These are phyloP conservation scores for Talaromyces funiculosus DNA, from an alignment of 2,329 filamentous ascomycete species.

Conservation along the genomic window DNA sequence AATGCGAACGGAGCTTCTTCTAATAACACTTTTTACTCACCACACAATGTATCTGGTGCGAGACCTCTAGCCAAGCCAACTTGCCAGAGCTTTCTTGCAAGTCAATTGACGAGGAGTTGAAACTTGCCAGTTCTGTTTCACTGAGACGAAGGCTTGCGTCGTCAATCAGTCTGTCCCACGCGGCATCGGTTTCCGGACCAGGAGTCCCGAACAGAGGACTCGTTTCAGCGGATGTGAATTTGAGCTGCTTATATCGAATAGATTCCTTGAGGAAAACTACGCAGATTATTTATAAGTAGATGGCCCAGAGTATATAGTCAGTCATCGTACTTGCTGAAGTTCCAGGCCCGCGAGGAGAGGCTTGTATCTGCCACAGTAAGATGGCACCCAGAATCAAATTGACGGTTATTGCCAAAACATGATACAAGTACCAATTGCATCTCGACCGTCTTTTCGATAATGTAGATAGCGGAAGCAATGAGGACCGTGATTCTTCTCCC, in stretches of 20 bases:
- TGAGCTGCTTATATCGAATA: neutral
- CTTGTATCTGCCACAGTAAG: neutral
- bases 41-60: slow-evolving; percentile 5
- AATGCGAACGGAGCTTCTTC: neutral
- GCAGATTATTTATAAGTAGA: neutral
- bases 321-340: neutral
- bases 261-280: neutral
- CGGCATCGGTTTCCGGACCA: neutral
- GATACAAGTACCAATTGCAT: neutral
- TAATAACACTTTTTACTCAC: neutral
- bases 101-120: slow-evolving; percentile 4
- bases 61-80: slow-evolving; percentile 4
- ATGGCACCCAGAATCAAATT: neutral
- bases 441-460: neutral
- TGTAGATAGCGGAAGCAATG: neutral
- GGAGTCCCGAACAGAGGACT: neutral
- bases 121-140: neutral
- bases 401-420: neutral
- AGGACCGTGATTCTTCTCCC: neutral
- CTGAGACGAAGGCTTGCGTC: slow-evolving; percentile 5
- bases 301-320: neutral
- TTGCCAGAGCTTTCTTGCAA: slow-evolving; percentile 3
- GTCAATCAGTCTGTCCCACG: slow-evolving; percentile 5
- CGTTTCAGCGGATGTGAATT: neutral
- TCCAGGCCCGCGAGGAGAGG: neutral